Percentiles rank a stretch among this genome's conserved stretches.
phyloP scores from a whole-genome alignment of 352 stramenopile genomes.

The Globisporangium echinulatum region DNA sequence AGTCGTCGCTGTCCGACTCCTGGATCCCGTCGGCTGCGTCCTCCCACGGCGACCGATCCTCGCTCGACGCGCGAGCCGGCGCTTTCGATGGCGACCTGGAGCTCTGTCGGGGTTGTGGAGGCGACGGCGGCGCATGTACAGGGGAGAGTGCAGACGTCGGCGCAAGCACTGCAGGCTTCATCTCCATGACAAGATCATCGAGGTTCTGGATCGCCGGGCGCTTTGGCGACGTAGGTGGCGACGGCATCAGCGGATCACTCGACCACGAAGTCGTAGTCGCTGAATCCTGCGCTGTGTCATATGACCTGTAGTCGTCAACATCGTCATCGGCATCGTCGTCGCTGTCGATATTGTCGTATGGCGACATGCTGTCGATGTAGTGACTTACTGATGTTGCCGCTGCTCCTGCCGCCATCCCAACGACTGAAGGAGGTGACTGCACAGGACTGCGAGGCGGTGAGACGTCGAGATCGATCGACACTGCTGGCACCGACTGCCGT shows the following conservation, averaged over 20 bases:
- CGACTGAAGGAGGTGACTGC: no score
- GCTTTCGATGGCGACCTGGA: neutral
- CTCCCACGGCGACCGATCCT: slow-evolving; percentile 11
- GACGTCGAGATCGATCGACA: neutral
- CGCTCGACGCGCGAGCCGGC: neutral
- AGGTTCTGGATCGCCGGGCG: slow-evolving; percentile 3
- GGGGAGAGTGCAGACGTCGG: neutral
- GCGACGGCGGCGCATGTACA: neutral
- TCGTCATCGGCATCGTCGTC: neutral
- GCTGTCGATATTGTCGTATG: neutral
- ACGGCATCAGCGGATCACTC: neutral
- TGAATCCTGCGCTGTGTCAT: neutral
- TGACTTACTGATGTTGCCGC: neutral
- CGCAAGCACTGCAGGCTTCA: neutral
- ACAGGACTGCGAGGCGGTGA: neutral
- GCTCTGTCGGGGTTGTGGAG: neutral
- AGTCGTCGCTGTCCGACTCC: neutral
- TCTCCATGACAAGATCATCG: slow-evolving; percentile 6
- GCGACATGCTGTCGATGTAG: neutral
- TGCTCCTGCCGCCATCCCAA: no score
- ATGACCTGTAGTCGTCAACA: neutral
- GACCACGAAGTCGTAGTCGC: neutral
- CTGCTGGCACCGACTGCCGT: neutral
- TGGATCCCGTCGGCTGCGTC: slow-evolving; percentile 1
- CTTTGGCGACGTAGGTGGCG: slow-evolving; percentile 7